phyloP scores from a whole-genome alignment of 495 filamentous ascomycete species.

The Xylaria nigripes region DNA sequence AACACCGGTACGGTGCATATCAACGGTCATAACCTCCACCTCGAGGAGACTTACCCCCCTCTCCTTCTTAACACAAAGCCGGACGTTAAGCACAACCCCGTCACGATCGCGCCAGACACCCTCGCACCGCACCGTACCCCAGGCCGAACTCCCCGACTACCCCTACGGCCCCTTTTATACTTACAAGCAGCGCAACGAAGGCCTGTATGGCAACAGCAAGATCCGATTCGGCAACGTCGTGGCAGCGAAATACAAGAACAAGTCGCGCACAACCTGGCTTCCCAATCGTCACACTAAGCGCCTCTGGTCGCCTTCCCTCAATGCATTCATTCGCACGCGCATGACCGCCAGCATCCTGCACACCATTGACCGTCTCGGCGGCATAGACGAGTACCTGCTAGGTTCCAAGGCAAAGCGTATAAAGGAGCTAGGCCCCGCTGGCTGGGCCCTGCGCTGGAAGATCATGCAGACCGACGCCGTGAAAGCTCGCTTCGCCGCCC shows the following conservation, averaged over 20 bases:
- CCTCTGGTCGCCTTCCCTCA: slow-evolving; percentile 61
- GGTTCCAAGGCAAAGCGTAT: slow-evolving; percentile 63
- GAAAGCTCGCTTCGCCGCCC: slow-evolving; percentile 46
- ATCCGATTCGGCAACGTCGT: slow-evolving; percentile 93
- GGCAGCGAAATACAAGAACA: slow-evolving; percentile 64
- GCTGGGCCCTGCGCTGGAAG: slow-evolving; percentile 80
- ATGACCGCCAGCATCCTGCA: slow-evolving; percentile 69
- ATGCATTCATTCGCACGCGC: slow-evolving; percentile 57
- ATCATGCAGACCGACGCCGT: slow-evolving; percentile 67
- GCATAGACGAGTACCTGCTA: slow-evolving; percentile 84
- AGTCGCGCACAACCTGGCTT: slow-evolving; percentile 77
- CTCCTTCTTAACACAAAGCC: not conserved
- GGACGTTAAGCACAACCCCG: slow-evolving; percentile 18
- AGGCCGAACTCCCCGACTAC: slow-evolving; percentile 57
- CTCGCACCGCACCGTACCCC: slow-evolving; percentile 23
- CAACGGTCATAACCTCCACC: not conserved
- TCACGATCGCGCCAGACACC: slow-evolving; percentile 17
- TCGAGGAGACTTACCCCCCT: slow-evolving; percentile 5
- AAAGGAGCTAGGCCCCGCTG: slow-evolving; percentile 75
- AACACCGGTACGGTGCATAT: slow-evolving; percentile 12
- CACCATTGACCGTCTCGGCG: slow-evolving; percentile 80
- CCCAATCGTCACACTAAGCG: slow-evolving; percentile 79
- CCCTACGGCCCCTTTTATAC: slow-evolving; percentile 69
- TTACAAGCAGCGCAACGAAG: slow-evolving; percentile 83
- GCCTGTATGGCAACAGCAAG: slow-evolving; percentile 68